A percentile compares a stretch with the other conserved stretches of the same genome.
Conservation (phyloP, 257 asterid species). For the Cordia subcordata region DNA sequence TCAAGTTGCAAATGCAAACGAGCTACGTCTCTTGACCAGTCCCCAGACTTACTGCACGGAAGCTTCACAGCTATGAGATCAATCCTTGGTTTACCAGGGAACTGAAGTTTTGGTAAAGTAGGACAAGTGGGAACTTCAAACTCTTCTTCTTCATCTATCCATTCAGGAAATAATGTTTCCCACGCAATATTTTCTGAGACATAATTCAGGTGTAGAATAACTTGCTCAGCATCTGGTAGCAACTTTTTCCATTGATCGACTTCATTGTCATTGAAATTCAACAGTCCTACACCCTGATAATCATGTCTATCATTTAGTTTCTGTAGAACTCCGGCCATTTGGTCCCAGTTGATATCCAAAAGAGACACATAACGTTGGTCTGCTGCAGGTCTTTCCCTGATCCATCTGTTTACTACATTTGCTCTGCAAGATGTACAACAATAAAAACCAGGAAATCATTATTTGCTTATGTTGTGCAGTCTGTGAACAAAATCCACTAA, state of each 20-base stretch:
- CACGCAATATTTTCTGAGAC: slow-evolving; percentile 59
- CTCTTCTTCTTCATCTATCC: slow-evolving; percentile 96
- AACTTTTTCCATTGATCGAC: slow-evolving; percentile 47
- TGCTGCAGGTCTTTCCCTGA: neutral
- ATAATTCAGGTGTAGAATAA: slow-evolving; percentile 43
- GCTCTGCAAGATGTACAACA: neutral
- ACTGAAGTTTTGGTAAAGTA: slow-evolving; percentile 47
- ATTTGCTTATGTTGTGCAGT: too few relatives aligned
- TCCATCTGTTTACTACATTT: neutral
- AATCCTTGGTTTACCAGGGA: slow-evolving; percentile 63
- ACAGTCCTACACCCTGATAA: slow-evolving; percentile 60
- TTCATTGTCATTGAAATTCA: slow-evolving; percentile 74
- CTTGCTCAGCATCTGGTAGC: slow-evolving; percentile 73
- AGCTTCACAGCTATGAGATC: slow-evolving; percentile 81
- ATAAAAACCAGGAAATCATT: too few relatives aligned
- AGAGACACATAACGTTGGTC: slow-evolving; percentile 32
- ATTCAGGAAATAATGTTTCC: slow-evolving; percentile 90
- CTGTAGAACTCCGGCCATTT: slow-evolving; percentile 50
- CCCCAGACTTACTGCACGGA: slow-evolving; percentile 65
- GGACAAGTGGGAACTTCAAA: slow-evolving; percentile 82
- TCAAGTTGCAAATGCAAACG: slow-evolving; percentile 86
- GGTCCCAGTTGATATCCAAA: slow-evolving; percentile 66
- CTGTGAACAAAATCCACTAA: too few relatives aligned
- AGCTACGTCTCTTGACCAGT: slow-evolving; percentile 82
- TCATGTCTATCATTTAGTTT: slow-evolving; percentile 46